These are phyloP conservation scores for Syzygium aromaticum DNA, from an alignment of 345 rosid genomes.

Conservation along the genomic window DNA sequence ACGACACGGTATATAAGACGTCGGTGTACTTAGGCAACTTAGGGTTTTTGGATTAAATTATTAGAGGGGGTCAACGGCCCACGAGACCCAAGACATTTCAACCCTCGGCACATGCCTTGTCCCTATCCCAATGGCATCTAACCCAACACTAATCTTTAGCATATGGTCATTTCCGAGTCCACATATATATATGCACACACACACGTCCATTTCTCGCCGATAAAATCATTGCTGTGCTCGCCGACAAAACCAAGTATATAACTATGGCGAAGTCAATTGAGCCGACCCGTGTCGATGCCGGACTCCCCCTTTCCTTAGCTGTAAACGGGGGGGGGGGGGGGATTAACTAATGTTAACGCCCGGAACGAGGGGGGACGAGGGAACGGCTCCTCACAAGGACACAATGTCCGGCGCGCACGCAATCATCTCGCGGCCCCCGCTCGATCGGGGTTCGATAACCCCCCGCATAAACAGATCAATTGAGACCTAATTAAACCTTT, in stretches of 20 bases:
- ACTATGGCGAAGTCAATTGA: neutral
- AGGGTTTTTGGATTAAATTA: neutral
- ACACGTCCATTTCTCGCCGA: neutral
- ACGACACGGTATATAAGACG: neutral
- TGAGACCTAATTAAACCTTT: no score
- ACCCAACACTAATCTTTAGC: neutral
- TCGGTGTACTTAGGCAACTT: neutral
- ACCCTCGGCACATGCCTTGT: neutral
- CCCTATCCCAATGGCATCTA: neutral
- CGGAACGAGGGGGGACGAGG: no score
- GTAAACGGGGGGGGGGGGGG: no score
- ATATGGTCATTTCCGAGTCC: neutral
- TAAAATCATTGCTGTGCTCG: neutral
- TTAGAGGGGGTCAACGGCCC: neutral
- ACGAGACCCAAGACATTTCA: neutral
- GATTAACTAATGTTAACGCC: no score
- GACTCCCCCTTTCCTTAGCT: neutral
- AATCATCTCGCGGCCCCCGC: no score
- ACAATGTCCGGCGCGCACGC: no score
- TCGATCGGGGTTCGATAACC: no score
- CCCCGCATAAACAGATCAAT: no score
- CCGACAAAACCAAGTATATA: fast-evolving
- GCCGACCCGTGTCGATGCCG: neutral
- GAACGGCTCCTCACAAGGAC: no score
- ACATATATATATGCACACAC: neutral